These are phyloP conservation scores for Ceratocystis smalleyi DNA, from an alignment of 2,329 filamentous ascomycete species.

Conservation along the genomic window DNA sequence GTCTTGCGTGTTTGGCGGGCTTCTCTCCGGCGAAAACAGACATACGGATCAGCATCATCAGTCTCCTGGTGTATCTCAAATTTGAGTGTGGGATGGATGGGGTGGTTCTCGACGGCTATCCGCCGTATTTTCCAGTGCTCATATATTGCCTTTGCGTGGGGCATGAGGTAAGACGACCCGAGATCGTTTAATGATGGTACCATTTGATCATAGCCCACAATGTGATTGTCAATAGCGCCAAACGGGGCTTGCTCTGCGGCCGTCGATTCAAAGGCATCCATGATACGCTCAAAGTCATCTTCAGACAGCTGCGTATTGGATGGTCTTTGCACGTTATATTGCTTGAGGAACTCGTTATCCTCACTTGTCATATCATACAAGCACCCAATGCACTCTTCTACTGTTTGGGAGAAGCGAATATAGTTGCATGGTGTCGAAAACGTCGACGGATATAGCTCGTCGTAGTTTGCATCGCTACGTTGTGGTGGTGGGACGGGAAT, in stretches of 20 bases:
- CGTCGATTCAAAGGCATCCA: conserved; percentile 88
- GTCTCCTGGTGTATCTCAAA: conserved; percentile 89
- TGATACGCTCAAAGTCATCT: conserved; percentile 82
- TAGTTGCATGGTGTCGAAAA: conserved; percentile 83
- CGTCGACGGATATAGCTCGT: conserved; percentile 63
- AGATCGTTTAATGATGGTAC: conserved; percentile 47
- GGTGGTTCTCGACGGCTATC: conserved; percentile 49
- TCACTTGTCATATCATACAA: conserved; percentile 90
- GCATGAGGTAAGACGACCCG: conserved; percentile 33
- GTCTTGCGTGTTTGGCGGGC: conserved; percentile 91
- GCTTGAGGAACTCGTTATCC: conserved; percentile 70
- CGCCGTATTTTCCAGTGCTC: conserved; percentile 73
- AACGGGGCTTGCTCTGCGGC: conserved; percentile 72
- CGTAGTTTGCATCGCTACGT: conserved; percentile 62
- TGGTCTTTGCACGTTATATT: conserved; percentile 64
- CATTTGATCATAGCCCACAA: conserved; percentile 63
- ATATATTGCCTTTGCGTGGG: conserved; percentile 63
- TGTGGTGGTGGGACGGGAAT: conserved; percentile 51
- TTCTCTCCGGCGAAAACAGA: conserved; percentile 92
- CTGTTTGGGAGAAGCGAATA: conserved; percentile 94
- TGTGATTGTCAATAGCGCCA: conserved; percentile 75
- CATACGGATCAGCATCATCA: conserved; percentile 91
- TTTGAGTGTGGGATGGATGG: conserved; percentile 67
- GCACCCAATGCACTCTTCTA: conserved; percentile 83
- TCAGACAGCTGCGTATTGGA: conserved; percentile 56